Percentiles rank a stretch among this genome's conserved stretches.
Conservation (phyloP, 805 yeast species). For the Schizosaccharomyces japonicus region DNA sequence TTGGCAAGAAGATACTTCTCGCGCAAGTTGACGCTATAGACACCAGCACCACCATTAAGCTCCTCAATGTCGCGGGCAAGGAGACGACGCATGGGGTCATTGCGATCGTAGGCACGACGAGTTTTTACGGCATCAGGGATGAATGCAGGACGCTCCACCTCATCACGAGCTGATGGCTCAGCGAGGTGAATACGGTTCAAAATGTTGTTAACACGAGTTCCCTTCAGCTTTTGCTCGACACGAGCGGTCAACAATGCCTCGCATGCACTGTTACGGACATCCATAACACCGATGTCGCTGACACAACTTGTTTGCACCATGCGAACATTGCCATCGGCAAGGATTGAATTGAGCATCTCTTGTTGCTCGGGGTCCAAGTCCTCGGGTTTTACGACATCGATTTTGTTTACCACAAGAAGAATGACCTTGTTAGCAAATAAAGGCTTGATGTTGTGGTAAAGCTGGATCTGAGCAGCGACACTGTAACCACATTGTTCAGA, state of each 20-base stretch:
- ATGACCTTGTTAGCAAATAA: constrained; percentile 91
- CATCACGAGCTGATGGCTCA: constrained; percentile 72
- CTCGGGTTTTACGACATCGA: constrained; percentile 68
- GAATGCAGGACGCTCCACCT: constrained; percentile 41
- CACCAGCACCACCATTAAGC: constrained; percentile 98
- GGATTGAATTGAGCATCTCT: constrained; percentile 40
- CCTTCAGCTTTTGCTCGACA: constrained; percentile 84
- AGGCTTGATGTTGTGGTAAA: constrained; percentile 91
- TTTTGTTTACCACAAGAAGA: constrained; percentile 82
- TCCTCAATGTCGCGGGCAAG: constrained; percentile 76
- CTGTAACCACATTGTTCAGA: constrained; percentile 98
- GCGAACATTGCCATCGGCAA: constrained; percentile 45
- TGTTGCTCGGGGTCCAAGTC: constrained; percentile 61
- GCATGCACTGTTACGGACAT: constrained; percentile 88
- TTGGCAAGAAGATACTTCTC: constrained; percentile 81
- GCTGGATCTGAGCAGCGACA: constrained; percentile 87
- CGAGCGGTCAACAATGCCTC: constrained; percentile 86
- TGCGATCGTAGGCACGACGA: constrained; percentile 43
- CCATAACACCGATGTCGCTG: constrained; percentile 85
- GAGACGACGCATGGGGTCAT: constrained; percentile 59
- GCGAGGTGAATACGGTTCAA: constrained; percentile 91
- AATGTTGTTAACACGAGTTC: constrained; percentile 68
- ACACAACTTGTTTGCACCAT: constrained; percentile 82
- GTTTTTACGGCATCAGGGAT: constrained; percentile 55
- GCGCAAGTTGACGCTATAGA: constrained; percentile 74